Base-by-base conservation (phyloP, 2,329 filamentous ascomycete genomes). In the Phaeosphaeria sp. region DNA sequence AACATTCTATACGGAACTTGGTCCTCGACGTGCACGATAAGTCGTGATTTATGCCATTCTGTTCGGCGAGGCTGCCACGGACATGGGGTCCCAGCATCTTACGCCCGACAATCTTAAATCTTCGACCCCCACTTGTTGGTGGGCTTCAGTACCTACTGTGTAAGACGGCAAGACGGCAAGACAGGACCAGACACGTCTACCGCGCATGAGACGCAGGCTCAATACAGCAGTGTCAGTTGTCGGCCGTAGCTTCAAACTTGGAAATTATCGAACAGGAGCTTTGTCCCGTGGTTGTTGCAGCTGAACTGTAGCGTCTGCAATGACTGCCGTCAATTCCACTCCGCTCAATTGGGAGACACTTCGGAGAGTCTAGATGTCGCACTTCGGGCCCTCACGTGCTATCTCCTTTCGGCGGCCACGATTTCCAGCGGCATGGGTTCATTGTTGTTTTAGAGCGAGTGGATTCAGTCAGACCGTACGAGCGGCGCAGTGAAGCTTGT, bases 401-500 rank as follows among this genome's bases (percentile, higher is more conserved):
- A 3, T 43, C 20, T 43, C 40, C 40, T 43, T 43, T 43, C 30
- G 8, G 30, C 30, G 11, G 30, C 30, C 30, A 36, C 30, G 30
- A 36, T 13, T 13, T 36, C 3, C 30, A 36, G 11, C 30, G 30
- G 30, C 30, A 36, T 36, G 15, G 30, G 11, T 6, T 36, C 11
- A 36, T 36, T 36, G 11, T 36, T 36, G 11, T 7, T 36, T 13
- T 36, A 13, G n/a, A n/a, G n/a, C n/a, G 8, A 36, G 6, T 43
- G 40, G 40, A 20, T 13, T 43, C 20, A 43, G 30, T 43, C 3
- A 43, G 17, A 18, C 40, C 6, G 20, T 49, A 22, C 47, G 33
- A 40, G 33, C 18, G 25, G 47, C 47, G 47, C 47, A 49, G 30
- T 52, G 45, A 52, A 52, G 40, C 49, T 45, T 21, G 11, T 8